Evolutionary conservation across 2,329 filamentous ascomycete species (phyloP).

Genomic region (Biscogniauxia sp.): DNA sequence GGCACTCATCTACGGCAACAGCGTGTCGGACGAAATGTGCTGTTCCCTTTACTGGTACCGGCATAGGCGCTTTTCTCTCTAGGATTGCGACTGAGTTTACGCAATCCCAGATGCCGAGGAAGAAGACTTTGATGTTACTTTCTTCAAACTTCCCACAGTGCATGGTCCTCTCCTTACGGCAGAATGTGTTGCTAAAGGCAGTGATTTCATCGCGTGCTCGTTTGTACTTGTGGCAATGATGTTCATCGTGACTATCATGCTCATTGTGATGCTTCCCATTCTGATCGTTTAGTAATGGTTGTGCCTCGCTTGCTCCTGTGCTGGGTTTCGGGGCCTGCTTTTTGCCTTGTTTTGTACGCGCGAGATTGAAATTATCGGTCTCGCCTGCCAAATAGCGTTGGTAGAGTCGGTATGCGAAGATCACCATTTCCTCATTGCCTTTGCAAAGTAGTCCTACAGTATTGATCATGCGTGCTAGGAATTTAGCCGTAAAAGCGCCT

Average conservation of each 20-base stretch:
- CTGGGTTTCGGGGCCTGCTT: conserved; percentile 3
- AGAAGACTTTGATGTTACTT: conserved; percentile 19
- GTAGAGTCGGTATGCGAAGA: conserved; percentile 40
- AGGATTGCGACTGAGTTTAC: conserved; percentile 49
- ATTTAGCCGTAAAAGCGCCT: conserved; percentile 52
- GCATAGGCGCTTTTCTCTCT: conserved; percentile 37
- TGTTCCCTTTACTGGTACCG: conserved; percentile 32
- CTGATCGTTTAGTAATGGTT: conserved; percentile 9
- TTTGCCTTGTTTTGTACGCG: too few species aligned
- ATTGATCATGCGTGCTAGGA: conserved; percentile 51
- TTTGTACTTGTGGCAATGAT: conserved; percentile 22
- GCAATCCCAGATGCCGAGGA: conserved; percentile 55
- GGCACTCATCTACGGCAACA: conserved; percentile 51
- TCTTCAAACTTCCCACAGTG: conserved; percentile 24
- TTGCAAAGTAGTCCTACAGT: conserved; percentile 48
- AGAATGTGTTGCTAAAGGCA: conserved; percentile 49
- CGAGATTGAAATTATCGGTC: too few species aligned
- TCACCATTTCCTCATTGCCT: conserved; percentile 53
- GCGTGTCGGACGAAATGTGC: conserved; percentile 50
- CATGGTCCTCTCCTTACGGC: conserved; percentile 37
- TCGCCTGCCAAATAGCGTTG: too few species aligned
- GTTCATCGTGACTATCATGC: too few species aligned
- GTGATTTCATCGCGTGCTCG: conserved; percentile 38
- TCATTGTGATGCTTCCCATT: conserved; percentile 20
- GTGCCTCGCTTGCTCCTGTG: conserved; percentile 16